Evolutionary conservation across 345 rosid species (phyloP).

Genomic region (rapeseed (Brassica napus)): Da-Ae NC_063449.1:41434001-41434500

Average conservation of each 20-base stretch:
- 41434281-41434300: slow-evolving; percentile 66
- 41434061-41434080: no score
- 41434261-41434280: slow-evolving; percentile 68
- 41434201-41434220: neutral
- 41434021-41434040: no score
- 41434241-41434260: slow-evolving; percentile 77
- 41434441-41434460: slow-evolving; percentile 54
- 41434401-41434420: slow-evolving; percentile 86
- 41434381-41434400: slow-evolving; percentile 59
- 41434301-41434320: slow-evolving; percentile 90
- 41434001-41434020: no score
- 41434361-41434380: slow-evolving; percentile 57
- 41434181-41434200: no score
- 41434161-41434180: neutral
- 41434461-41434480: slow-evolving; percentile 81
- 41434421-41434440: slow-evolving; percentile 66
- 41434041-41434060: no score
- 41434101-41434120: no score
- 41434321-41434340: slow-evolving; percentile 79
- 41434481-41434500: slow-evolving; percentile 74
- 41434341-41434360: slow-evolving; percentile 62
- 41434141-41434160: neutral
- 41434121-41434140: neutral
- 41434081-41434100: no score
- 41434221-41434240: slow-evolving; percentile 51